Percentiles rank a stretch among this genome's conserved stretches.
Conservation (phyloP, 441 rosid species). For the Aquilaria agallochum region DNA sequence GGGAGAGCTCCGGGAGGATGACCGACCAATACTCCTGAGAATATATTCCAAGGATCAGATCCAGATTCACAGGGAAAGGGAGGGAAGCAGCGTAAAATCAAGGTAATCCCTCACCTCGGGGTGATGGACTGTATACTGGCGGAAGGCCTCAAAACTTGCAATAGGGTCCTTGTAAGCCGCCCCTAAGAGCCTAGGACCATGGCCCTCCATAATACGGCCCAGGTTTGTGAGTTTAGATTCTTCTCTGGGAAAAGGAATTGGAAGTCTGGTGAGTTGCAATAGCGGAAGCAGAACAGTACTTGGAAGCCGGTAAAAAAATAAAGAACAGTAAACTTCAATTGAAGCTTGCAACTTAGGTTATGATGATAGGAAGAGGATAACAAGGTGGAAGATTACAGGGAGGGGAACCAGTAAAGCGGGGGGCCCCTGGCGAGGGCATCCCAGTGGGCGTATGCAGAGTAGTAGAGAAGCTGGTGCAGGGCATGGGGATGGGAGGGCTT, state of each 20-base stretch:
- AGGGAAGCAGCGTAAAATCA: neutral
- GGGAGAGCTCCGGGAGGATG: conserved; percentile 57
- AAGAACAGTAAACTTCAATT: neutral
- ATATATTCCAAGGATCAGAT: conserved; percentile 2
- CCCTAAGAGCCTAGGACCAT: conserved; percentile 69
- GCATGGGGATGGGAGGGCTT: conserved; percentile 72
- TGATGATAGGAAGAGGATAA: neutral
- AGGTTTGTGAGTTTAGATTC: conserved; percentile 53
- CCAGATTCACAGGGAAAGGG: neutral
- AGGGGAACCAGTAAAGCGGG: conserved; percentile 87
- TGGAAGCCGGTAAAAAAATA: neutral
- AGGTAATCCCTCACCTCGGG: conserved; percentile 45
- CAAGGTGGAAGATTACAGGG: conserved; percentile 33
- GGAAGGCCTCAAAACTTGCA: conserved; percentile 56
- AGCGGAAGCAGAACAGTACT: neutral
- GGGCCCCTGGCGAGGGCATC: conserved; percentile 60
- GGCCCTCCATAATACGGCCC: conserved; percentile 61
- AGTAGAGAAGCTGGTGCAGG: conserved; percentile 68
- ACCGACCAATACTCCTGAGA: conserved; percentile 68
- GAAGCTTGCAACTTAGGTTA: neutral
- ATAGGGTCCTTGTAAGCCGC: conserved; percentile 64
- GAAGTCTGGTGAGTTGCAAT: neutral
- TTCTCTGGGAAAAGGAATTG: conserved; percentile 26
- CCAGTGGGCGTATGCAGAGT: conserved; percentile 68
- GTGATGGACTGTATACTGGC: conserved; percentile 54